Conservation (phyloP, 1,284 basidiomycete species). For the Trichosporon ovoides region DNA sequence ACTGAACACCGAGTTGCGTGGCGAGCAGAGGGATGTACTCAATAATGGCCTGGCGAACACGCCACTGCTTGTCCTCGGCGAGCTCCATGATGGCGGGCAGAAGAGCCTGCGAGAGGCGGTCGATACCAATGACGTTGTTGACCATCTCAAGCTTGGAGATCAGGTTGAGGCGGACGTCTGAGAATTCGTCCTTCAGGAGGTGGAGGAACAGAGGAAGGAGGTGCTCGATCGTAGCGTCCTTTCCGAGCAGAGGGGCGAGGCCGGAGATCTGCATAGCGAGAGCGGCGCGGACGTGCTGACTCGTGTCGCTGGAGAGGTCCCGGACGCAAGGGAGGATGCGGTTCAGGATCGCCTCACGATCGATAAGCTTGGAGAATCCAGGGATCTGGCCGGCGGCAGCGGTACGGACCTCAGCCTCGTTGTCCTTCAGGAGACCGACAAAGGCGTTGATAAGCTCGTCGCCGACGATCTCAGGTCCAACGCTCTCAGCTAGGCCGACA, state of each 20-base stretch:
- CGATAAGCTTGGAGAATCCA: constrained; percentile 90
- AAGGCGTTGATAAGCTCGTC: constrained; percentile 93
- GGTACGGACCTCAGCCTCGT: constrained; percentile 97
- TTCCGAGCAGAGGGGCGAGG: constrained; percentile 88
- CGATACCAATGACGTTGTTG: constrained; percentile 94
- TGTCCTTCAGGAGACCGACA: constrained; percentile 92
- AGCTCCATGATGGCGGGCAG: constrained; percentile 96
- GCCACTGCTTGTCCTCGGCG: constrained; percentile 99
- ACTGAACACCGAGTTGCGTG: constrained; percentile 90
- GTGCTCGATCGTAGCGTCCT: constrained; percentile 92
- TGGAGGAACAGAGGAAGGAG: constrained; percentile 95
- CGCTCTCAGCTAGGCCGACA: constrained; percentile 84
- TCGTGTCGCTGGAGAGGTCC: constrained; percentile 86
- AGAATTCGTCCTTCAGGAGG: constrained; percentile 97
- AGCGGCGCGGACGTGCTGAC: constrained; percentile 95
- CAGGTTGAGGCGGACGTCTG: constrained; percentile 94
- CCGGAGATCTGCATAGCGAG: constrained; percentile 96
- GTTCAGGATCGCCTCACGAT: constrained; percentile 88
- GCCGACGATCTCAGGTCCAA: constrained; percentile 83
- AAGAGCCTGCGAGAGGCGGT: constrained; percentile 88
- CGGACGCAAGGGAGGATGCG: constrained; percentile 92
- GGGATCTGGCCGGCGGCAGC: constrained; percentile 95
- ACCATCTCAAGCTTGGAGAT: constrained; percentile 98
- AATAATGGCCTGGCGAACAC: constrained; percentile 98
- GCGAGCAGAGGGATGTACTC: constrained; percentile 97